A percentile compares a stretch with the other conserved stretches of the same genome.
phyloP scores from a whole-genome alignment of 257 asterid species.

The Capsicum rhomboideum region DNA sequence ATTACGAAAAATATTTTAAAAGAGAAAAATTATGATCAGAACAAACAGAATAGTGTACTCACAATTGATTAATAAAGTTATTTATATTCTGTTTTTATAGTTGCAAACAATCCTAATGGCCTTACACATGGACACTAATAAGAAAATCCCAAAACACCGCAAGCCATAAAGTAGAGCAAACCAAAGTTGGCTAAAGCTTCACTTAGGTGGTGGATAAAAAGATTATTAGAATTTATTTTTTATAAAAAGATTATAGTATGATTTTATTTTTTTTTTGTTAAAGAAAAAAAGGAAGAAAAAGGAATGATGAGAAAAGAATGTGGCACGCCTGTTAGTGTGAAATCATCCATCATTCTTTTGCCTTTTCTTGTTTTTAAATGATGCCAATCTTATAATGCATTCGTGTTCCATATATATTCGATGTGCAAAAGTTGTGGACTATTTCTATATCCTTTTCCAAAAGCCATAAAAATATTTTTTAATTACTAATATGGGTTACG shows the following conservation, averaged over 20 bases:
- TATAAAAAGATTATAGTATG: too few species aligned
- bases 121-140: too few species aligned
- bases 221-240: too few species aligned
- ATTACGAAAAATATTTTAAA: too few species aligned
- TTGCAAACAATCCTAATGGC: too few species aligned
- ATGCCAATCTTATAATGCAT: conserved; percentile 3
- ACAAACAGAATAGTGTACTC: too few species aligned
- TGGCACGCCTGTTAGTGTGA: conserved; percentile 17
- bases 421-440: neutral
- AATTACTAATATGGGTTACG: neutral
- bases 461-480: too few species aligned
- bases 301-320: neutral
- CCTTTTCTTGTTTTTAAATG: neutral
- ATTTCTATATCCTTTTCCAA: neutral
- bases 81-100: too few species aligned
- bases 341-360: conserved; percentile 3
- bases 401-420: conserved; percentile 2
- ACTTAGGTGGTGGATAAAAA: neutral
- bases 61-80: too few species aligned
- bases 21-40: too few species aligned
- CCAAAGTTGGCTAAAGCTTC: neutral
- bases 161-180: conserved; percentile 2
- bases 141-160: neutral
- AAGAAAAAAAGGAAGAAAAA: neutral
- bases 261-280: too few species aligned